Percentiles rank a stretch among this genome's conserved stretches.
Conservation (phyloP, 2,329 filamentous ascomycete genomes). For the Ceratocystis cubensis region DNA sequence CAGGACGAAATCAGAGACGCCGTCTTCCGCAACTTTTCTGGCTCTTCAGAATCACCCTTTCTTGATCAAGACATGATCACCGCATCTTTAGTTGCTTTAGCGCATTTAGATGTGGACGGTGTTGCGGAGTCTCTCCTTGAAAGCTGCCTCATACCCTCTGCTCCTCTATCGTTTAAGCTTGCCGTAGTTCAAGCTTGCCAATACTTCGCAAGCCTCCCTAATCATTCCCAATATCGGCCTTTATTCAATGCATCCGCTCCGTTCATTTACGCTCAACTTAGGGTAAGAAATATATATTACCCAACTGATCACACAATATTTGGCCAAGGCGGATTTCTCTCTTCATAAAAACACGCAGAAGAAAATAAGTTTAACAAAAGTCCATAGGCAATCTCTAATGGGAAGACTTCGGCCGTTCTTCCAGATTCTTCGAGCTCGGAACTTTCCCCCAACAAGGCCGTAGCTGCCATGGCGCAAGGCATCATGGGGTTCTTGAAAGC, state of each 20-base stretch:
- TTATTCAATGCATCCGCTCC: slow-evolving; percentile 44
- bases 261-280: slow-evolving; percentile 45
- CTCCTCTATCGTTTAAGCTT: slow-evolving; percentile 49
- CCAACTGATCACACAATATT: too few relatives aligned
- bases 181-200: slow-evolving; percentile 50
- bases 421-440: slow-evolving; percentile 13
- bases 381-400: slow-evolving; percentile 18
- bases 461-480: slow-evolving; percentile 36
- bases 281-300: slow-evolving; percentile 32
- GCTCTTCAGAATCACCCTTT: slow-evolving; percentile 35
- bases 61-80: slow-evolving; percentile 55
- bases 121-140: slow-evolving; percentile 45
- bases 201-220: slow-evolving; percentile 45
- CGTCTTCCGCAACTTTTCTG: slow-evolving; percentile 44
- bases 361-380: slow-evolving; percentile 1
- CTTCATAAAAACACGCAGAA: too few relatives aligned
- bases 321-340: too few relatives aligned
- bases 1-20: slow-evolving; percentile 56
- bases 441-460: slow-evolving; percentile 25
- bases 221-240: slow-evolving; percentile 38
- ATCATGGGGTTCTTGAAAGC: slow-evolving; percentile 47
- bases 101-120: slow-evolving; percentile 48
- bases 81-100: slow-evolving; percentile 52
- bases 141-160: slow-evolving; percentile 42
- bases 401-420: slow-evolving; percentile 11